Conservation (phyloP, 768 basidiomycete genomes). For the Naematelia encephala region DNA sequence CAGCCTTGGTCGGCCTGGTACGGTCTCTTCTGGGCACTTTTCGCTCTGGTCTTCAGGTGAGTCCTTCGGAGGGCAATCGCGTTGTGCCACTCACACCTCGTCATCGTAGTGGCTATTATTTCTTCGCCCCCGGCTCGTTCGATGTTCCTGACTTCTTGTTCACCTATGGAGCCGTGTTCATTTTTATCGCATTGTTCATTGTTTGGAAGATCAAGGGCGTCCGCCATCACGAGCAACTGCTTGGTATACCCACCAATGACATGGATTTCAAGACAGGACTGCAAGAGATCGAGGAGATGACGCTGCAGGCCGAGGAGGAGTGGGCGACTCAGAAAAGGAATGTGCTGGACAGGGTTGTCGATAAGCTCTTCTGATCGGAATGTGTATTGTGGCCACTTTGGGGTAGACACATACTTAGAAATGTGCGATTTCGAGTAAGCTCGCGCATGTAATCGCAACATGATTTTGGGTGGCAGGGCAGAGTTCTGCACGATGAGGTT, state of each 20-base stretch:
- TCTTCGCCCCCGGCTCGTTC: slow-evolving; percentile 16
- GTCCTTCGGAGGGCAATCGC: background rate
- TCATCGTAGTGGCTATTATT: slow-evolving; percentile 16
- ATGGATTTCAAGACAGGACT: slow-evolving; percentile 20
- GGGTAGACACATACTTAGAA: no score
- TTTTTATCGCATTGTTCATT: slow-evolving; percentile 17
- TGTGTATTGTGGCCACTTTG: no score
- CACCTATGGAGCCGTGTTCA: slow-evolving; percentile 23
- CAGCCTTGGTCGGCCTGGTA: slow-evolving; percentile 45
- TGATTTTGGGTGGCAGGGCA: no score
- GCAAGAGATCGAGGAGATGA: slow-evolving; percentile 21
- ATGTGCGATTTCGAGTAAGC: no score
- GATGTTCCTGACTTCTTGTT: slow-evolving; percentile 19
- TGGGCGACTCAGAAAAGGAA: background rate
- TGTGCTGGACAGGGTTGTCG: slow-evolving; percentile 5
- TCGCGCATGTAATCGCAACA: no score
- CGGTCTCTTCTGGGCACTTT: slow-evolving; percentile 33
- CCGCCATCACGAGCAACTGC: background rate
- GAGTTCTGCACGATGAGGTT: no score
- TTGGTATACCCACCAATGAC: slow-evolving; percentile 10
- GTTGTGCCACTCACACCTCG: background rate
- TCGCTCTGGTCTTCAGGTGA: slow-evolving; percentile 18
- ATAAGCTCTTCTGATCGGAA: slow-evolving; percentile 8
- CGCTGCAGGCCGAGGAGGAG: slow-evolving; percentile 9
- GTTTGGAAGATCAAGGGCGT: slow-evolving; percentile 15